Base-by-base conservation (phyloP, 1,139 yeast species). In the Pichia sp. region DNA sequence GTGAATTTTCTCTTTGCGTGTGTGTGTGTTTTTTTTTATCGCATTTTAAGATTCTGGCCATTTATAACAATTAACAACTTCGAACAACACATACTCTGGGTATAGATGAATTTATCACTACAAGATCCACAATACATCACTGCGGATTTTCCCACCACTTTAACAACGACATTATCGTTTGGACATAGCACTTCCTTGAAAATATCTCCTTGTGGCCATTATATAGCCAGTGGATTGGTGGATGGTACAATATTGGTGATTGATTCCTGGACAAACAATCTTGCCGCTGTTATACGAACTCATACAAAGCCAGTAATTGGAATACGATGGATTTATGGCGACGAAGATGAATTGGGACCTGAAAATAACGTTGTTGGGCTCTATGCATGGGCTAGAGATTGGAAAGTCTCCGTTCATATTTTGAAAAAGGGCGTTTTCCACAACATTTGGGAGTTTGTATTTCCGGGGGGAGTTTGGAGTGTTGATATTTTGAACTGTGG, bases 51-150 rank as follows among this genome's bases (percentile, higher is more conserved):
- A 16, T 16, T 16, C 23, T 16, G 23, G 23, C 23, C 23, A 16
- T 16, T 16, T 16, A 16, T 16, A 16, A 16, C 23, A 16, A 16
- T 16, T 16, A 16, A 16, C 23, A 16, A 16, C 23, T 16, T 16
- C 23, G 23, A 16, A 16, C 23, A 16, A 16, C 23, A 16, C 23
- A 16, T 16, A 16, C 23, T 16, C 23, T 16, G 23, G 23, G 23
- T 16, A 16, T 16, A 16, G 23, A 84, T 85, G 95, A 90, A 90
- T 63, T 71, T 87, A 43, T 74, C 95, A n/a, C 71, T 90, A 27
- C 79, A 86, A 54, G 97, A 90, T 63, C 97, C 97, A 3, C 87
- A 88, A 62, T 81, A 95, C 5, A 88, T 90, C 36, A 83, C 95
- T 11, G 90, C 87, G 58, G 98, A 90, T 60, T 90, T 79, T 57